Base-by-base conservation (phyloP, 768 basidiomycete species). In the Suillus paluster region DNA sequence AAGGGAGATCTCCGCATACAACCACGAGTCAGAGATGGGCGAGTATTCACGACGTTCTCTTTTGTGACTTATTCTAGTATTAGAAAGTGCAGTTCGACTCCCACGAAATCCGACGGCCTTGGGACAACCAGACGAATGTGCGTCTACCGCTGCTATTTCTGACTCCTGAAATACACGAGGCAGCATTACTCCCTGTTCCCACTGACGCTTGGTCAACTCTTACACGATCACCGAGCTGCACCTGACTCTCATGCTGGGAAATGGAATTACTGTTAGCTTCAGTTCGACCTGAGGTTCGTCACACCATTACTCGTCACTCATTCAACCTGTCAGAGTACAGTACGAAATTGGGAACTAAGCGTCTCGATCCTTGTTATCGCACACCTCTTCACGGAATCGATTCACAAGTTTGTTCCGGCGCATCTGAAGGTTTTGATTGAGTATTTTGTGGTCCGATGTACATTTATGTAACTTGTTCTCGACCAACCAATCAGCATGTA, bases 261-360 rank as follows among this genome's bases (percentile, higher is more conserved):
- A 67, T 98, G 97, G 97, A 84, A 92, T 71, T 94, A 94, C 78
- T 98, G 6, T 91, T 90, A 88, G 93, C 89, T 11, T 97, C n/a
- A n/a, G n/a, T n/a, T n/a, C n/a, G n/a, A n/a, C n/a, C n/a, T n/a
- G n/a, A n/a, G n/a, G n/a, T n/a, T n/a, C n/a, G n/a, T n/a, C n/a
- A n/a, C n/a, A n/a, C n/a, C n/a, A n/a, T n/a, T n/a, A n/a, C n/a
- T n/a, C n/a, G 95, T 58, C 42, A 48, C 59, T 61, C 42, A 38
- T 61, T 23, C 17, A 57, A 58, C 30, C 27, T 27, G 62, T 33
- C 67, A 94, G 92, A 23, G 77, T 90, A n/a, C n/a, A n/a, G n/a
- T n/a, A n/a, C n/a, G n/a, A n/a, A n/a, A n/a, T n/a, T n/a, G n/a
- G 34, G 90, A 93, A n/a, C n/a, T 63, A 80, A 84, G 50, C 86